A percentile compares a stretch with the other conserved stretches of the same genome.
Evolutionary conservation across 805 yeast genomes (phyloP).

Genomic region (Ogataea populi-albae): DNA sequence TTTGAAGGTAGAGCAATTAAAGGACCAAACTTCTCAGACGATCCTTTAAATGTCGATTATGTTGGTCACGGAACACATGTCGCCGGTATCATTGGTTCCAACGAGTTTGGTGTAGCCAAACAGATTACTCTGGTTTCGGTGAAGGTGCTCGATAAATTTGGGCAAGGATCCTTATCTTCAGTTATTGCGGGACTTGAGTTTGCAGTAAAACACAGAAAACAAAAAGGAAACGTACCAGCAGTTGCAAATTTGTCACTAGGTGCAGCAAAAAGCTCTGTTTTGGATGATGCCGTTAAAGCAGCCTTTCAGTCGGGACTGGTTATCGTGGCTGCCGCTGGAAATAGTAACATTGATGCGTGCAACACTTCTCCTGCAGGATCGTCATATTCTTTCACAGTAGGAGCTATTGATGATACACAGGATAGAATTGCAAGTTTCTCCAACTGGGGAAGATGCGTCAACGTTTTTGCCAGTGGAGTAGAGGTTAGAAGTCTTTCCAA

Average conservation of each 20-base stretch:
- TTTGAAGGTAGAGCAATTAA: slow-evolving; percentile 57
- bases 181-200: slow-evolving; percentile 66
- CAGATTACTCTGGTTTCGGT: slow-evolving; percentile 61
- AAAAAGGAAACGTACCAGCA: slow-evolving; percentile 38
- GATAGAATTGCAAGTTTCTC: slow-evolving; percentile 75
- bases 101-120: slow-evolving; percentile 81
- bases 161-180: slow-evolving; percentile 68
- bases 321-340: slow-evolving; percentile 85
- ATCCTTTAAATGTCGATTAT: slow-evolving; percentile 57
- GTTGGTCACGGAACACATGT: slow-evolving; percentile 95
- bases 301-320: slow-evolving; percentile 71
- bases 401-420: slow-evolving; percentile 76
- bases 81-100: slow-evolving; percentile 83
- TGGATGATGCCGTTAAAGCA: slow-evolving; percentile 74
- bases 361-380: slow-evolving; percentile 85
- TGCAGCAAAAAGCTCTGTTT: slow-evolving; percentile 59
- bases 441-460: slow-evolving; percentile 94
- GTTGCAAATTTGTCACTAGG: slow-evolving; percentile 84
- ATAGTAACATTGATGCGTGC: slow-evolving; percentile 75
- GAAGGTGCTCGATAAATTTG: slow-evolving; percentile 65
- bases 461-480: slow-evolving; percentile 81
- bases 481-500: slow-evolving; percentile 55
- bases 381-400: slow-evolving; percentile 69
- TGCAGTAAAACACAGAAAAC: slow-evolving; percentile 56
- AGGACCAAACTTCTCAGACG: slow-evolving; percentile 63